phyloP scores from a whole-genome alignment of 768 basidiomycete genomes.

The Phylloporus sp. region DNA sequence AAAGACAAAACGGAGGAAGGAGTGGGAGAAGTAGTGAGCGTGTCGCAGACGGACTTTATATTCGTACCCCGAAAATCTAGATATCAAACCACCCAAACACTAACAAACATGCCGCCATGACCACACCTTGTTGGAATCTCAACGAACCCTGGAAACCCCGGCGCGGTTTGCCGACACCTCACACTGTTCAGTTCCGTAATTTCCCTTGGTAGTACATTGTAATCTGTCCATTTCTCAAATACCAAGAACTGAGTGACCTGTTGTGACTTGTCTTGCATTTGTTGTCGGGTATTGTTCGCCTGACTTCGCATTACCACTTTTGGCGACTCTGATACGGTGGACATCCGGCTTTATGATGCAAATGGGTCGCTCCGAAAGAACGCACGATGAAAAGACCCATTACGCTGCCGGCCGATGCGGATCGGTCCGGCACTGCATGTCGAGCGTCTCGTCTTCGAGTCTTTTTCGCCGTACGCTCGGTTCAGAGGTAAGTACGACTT shows the following conservation, averaged over 20 bases:
- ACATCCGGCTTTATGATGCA: not conserved
- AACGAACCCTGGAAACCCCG: conserved; percentile 26
- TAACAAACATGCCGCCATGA: conserved; percentile 18
- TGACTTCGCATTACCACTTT: no score
- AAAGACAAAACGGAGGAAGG: conserved; percentile 18
- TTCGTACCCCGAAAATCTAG: conserved; percentile 26
- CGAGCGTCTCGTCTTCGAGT: conserved; percentile 8
- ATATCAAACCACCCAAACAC: conserved; percentile 26
- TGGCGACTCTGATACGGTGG: not conserved
- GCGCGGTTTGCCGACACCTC: conserved; percentile 13
- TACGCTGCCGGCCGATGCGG: conserved; percentile 15
- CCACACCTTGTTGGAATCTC: conserved; percentile 20
- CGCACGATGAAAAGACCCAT: conserved; percentile 1
- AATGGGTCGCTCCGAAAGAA: not conserved
- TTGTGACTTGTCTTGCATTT: no score
- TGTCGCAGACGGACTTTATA: conserved; percentile 34
- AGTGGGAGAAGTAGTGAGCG: conserved; percentile 30
- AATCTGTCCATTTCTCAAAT: not conserved
- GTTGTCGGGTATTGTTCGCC: no score
- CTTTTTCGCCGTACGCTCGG: conserved; percentile 23
- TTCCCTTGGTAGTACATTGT: conserved; percentile 13
- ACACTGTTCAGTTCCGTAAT: conserved; percentile 11
- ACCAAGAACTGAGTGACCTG: not conserved
- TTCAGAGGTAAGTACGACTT: not conserved
- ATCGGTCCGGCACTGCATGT: conserved; percentile 15